Percentiles rank a stretch among this genome's conserved stretches.
Evolutionary conservation across 495 filamentous ascomycete genomes (phyloP).

Genomic region (Aspergillus sparsus): DNA sequence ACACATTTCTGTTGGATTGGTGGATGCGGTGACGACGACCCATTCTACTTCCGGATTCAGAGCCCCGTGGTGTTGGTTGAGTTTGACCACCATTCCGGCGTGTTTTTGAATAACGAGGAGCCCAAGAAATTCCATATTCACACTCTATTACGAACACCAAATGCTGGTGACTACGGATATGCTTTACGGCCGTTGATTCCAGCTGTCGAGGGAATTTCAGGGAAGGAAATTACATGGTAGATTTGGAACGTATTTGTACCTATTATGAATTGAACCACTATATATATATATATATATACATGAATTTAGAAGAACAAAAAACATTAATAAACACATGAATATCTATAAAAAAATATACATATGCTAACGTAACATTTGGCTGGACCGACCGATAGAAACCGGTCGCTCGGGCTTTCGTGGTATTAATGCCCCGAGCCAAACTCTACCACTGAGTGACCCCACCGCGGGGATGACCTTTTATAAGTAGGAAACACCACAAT

Average conservation of each 20-base stretch:
- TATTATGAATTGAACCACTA: neutral
- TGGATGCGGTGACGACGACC: constrained; percentile 60
- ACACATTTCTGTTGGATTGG: constrained; percentile 81
- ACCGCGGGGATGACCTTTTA: neutral
- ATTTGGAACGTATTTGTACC: neutral
- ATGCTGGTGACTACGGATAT: constrained; percentile 72
- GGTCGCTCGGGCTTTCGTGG: neutral
- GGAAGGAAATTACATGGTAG: constrained; percentile 46
- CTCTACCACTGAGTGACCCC: neutral
- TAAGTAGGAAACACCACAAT: neutral
- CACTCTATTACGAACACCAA: constrained; percentile 68
- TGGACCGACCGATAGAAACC: neutral
- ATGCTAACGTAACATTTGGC: too few relatives aligned
- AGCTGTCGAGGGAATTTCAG: constrained; percentile 39
- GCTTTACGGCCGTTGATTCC: constrained; percentile 49
- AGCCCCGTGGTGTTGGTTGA: constrained; percentile 71
- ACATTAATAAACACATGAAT: too few relatives aligned
- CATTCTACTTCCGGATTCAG: constrained; percentile 77
- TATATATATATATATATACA: neutral
- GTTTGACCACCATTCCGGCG: constrained; percentile 80
- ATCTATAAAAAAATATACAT: too few relatives aligned
- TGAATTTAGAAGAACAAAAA: too few relatives aligned
- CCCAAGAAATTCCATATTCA: constrained; percentile 79
- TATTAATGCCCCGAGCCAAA: constrained; percentile 3
- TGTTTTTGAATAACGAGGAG: constrained; percentile 70